A percentile compares a stretch with the other conserved stretches of the same genome.
Conservation (phyloP, 345 rosid species). For the Turnera subulata region DNA sequence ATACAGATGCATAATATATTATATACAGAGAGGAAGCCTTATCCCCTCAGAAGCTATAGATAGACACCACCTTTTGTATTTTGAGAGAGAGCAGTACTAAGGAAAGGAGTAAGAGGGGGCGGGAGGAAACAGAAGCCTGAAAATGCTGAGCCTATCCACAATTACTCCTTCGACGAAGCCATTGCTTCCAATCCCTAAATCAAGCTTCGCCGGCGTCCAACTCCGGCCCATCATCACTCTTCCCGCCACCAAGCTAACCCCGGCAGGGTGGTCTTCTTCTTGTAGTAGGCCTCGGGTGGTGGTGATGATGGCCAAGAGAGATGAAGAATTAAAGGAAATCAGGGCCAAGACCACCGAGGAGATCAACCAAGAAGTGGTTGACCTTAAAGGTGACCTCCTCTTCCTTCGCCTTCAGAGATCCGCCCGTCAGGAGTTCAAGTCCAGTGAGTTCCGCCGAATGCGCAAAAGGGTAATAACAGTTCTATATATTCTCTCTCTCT, state of each 20-base stretch:
- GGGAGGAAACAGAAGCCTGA: not conserved
- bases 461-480: constrained; percentile 54
- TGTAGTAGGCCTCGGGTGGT: constrained; percentile 26
- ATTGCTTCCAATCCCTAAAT: constrained; percentile 23
- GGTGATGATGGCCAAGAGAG: constrained; percentile 83
- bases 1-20: too few relatives aligned
- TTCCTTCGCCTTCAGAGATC: constrained; percentile 88
- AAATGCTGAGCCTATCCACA: constrained; percentile 57
- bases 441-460: constrained; percentile 86
- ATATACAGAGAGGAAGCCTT: not conserved
- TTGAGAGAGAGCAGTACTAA: not conserved
- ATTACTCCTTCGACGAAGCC: constrained; percentile 35
- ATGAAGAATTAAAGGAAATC: constrained; percentile 71
- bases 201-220: constrained; percentile 50
- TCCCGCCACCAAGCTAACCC: constrained; percentile 11
- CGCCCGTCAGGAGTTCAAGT: constrained; percentile 79
- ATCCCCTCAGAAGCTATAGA: not conserved
- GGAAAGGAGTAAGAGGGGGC: too few relatives aligned
- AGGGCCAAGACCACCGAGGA: constrained; percentile 63
- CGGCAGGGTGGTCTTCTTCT: constrained; percentile 15
- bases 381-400: constrained; percentile 90
- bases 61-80: not conserved
- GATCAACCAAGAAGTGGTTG: constrained; percentile 78
- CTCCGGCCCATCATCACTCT: constrained; percentile 29
- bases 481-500: constrained; percentile 12